phyloP scores from a whole-genome alignment of 1,139 yeast genomes.

The Protomyces pachydermus region DNA sequence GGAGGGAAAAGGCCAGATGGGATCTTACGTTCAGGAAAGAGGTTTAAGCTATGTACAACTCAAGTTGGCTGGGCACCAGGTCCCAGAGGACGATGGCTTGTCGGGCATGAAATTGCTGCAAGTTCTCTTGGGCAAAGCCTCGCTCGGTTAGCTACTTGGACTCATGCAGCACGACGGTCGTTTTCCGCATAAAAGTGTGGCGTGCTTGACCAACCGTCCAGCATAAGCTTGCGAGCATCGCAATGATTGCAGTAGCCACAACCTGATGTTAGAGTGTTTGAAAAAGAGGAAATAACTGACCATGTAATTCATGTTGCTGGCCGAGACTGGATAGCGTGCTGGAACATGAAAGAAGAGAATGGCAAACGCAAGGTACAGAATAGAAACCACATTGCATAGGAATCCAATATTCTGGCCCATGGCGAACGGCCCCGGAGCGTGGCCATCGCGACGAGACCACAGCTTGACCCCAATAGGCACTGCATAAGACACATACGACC shows the following conservation, averaged over 20 bases:
- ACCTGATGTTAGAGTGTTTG: constrained; percentile 33
- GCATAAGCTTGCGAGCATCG: constrained; percentile 33
- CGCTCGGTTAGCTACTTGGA: background rate
- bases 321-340: constrained; percentile 61
- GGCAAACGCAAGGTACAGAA: constrained; percentile 58
- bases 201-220: constrained; percentile 35
- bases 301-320: constrained; percentile 69
- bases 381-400: constrained; percentile 53
- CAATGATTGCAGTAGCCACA: constrained; percentile 42
- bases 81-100: constrained; percentile 13
- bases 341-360: constrained; percentile 69
- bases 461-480: constrained; percentile 65
- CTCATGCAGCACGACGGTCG: background rate
- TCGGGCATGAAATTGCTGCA: constrained; percentile 1
- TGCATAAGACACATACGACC: constrained; percentile 70
- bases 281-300: constrained; percentile 8
- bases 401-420: constrained; percentile 53
- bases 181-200: constrained; percentile 14
- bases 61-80: constrained; percentile 14
- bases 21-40: constrained; percentile 12
- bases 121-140: constrained; percentile 1
- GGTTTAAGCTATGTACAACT: constrained; percentile 10
- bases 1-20: constrained; percentile 6
- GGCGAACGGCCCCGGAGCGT: constrained; percentile 67
- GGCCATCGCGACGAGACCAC: constrained; percentile 51